Evolutionary conservation across 2,329 filamentous ascomycete species (phyloP).

Genomic region (Dactylellina parvicollis): DNA sequence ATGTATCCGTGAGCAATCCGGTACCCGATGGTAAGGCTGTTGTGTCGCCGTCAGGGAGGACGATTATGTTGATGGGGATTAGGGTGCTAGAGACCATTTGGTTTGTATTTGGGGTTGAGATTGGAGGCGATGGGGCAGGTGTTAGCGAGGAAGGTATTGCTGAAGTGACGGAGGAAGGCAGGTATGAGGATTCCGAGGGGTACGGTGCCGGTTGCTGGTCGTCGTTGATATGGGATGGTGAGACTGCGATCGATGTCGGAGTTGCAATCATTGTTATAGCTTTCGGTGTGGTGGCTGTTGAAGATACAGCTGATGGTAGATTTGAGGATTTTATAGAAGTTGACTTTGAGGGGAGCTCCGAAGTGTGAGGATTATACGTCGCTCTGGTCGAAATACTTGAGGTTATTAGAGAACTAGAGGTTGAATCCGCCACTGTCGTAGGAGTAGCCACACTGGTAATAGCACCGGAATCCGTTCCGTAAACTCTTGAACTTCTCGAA

Average conservation of each 20-base stretch:
- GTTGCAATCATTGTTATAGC: no score
- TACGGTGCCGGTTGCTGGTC: no score
- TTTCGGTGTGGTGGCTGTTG: neutral
- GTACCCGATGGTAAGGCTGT: neutral
- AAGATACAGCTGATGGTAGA: neutral
- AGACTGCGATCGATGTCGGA: neutral
- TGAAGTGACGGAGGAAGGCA: neutral
- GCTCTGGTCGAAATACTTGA: neutral
- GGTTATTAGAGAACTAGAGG: neutral
- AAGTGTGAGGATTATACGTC: neutral
- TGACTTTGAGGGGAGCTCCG: neutral
- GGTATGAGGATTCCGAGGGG: neutral
- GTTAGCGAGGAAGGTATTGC: neutral
- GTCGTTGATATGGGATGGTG: neutral
- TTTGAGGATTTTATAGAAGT: neutral
- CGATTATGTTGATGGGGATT: conserved; percentile 22
- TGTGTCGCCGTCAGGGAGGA: neutral
- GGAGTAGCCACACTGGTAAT: neutral
- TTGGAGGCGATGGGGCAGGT: neutral
- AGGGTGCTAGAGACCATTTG: conserved; percentile 15
- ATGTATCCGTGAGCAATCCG: neutral
- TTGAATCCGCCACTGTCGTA: neutral
- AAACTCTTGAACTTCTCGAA: neutral
- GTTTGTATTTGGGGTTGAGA: neutral
- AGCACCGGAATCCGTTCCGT: conserved; percentile 5